Conservation (phyloP, 108 stramenopile species). For the Skeletonema costatum region DNA sequence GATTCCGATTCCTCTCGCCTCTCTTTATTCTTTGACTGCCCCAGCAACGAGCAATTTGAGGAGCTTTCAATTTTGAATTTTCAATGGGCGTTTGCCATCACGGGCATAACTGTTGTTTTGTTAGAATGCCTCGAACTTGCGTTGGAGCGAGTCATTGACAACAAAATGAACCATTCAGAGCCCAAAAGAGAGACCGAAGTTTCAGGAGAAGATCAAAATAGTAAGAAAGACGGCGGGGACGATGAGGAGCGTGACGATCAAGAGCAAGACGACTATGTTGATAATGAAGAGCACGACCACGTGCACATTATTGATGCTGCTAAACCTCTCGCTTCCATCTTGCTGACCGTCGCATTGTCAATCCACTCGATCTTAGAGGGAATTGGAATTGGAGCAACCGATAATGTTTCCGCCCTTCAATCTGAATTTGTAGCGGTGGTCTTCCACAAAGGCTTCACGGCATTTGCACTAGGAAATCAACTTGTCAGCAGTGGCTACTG, state of each 20-base stretch:
- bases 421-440: conserved; percentile 46
- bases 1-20: background rate
- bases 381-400: conserved; percentile 40
- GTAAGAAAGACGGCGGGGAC: background rate
- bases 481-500: conserved; percentile 33
- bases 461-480: conserved; percentile 37
- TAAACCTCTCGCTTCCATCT: conserved; percentile 17
- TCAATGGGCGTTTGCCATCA: background rate
- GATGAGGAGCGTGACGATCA: background rate
- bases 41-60: background rate
- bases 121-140: background rate
- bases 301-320: background rate
- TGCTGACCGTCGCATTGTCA: conserved; percentile 45
- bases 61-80: background rate
- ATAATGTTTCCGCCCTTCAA: background rate
- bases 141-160: background rate
- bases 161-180: background rate
- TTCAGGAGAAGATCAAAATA: background rate
- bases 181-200: background rate
- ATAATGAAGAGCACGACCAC: background rate
- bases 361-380: conserved; percentile 53
- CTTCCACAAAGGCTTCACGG: conserved; percentile 54
- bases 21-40: background rate
- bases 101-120: background rate
- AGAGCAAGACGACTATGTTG: background rate